Evolutionary conservation across 78 protist species (phyloP).

Genomic region (Isochrysis galbana): DNA sequence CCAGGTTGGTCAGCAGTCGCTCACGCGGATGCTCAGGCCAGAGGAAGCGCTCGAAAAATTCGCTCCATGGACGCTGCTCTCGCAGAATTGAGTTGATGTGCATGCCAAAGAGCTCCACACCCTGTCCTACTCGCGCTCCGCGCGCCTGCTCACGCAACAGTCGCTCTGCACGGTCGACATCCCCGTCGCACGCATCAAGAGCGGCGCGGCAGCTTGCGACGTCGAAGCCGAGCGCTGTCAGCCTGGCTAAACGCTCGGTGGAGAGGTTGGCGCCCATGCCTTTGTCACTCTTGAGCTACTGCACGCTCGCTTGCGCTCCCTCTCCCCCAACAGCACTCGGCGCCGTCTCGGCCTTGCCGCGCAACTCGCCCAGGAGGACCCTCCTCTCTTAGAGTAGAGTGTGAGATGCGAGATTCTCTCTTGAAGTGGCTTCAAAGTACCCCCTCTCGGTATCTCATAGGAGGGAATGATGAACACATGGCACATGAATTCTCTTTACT

Average conservation of each 20-base stretch:
- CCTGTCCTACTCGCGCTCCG: not conserved
- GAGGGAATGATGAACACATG: no score
- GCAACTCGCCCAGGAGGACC: no score
- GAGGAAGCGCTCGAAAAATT: not conserved
- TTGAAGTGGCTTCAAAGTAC: no score
- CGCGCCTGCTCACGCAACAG: not conserved
- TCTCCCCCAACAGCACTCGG: no score
- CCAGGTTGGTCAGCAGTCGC: not conserved
- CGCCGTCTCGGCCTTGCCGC: no score
- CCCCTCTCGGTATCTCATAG: no score
- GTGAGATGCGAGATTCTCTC: no score
- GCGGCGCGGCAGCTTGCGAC: not conserved
- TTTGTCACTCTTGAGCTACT: no score
- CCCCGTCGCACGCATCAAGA: not conserved
- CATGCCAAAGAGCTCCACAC: not conserved
- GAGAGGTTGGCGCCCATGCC: not conserved
- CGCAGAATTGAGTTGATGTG: not conserved
- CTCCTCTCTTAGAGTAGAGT: no score
- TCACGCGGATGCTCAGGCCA: conserved; percentile 2
- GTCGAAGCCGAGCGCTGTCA: not conserved
- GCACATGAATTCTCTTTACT: no score
- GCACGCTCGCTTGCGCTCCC: no score
- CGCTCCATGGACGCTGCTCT: not conserved
- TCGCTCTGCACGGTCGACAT: not conserved
- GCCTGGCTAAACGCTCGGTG: not conserved